phyloP scores from a whole-genome alignment of 2,329 filamentous ascomycete species.

The Alternaria solani region DNA sequence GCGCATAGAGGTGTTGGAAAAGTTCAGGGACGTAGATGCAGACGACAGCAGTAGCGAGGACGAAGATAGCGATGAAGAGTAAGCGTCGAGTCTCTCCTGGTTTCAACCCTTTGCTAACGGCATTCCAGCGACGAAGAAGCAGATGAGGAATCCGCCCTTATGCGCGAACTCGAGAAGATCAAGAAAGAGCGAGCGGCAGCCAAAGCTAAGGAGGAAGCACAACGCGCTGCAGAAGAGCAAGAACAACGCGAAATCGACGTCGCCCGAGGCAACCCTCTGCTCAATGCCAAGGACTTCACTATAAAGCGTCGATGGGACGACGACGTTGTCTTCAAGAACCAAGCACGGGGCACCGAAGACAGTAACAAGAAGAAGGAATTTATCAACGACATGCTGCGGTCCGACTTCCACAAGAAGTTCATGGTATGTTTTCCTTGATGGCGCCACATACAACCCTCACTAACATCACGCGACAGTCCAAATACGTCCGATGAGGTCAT shows the following conservation, averaged over 20 bases:
- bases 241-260: constrained; percentile 88
- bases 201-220: constrained; percentile 82
- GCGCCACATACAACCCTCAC: neutral
- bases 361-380: constrained; percentile 94
- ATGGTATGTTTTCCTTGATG: constrained; percentile 69
- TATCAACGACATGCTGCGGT: constrained; percentile 92
- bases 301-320: constrained; percentile 97
- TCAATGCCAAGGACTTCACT: constrained; percentile 88
- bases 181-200: constrained; percentile 84
- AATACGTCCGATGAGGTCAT: constrained; percentile 49
- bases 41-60: constrained; percentile 68
- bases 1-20: constrained; percentile 76
- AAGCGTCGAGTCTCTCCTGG: constrained; percentile 17
- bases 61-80: constrained; percentile 65
- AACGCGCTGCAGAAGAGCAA: constrained; percentile 80
- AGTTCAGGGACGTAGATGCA: constrained; percentile 87
- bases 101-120: constrained; percentile 21
- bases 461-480: constrained; percentile 37
- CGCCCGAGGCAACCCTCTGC: constrained; percentile 87
- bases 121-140: constrained; percentile 61
- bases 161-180: constrained; percentile 94
- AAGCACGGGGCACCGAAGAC: constrained; percentile 92
- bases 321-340: constrained; percentile 99
- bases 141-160: constrained; percentile 82
- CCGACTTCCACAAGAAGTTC: constrained; percentile 97